phyloP scores from a whole-genome alignment of 768 basidiomycete species.

The Boletus speciosus region DNA sequence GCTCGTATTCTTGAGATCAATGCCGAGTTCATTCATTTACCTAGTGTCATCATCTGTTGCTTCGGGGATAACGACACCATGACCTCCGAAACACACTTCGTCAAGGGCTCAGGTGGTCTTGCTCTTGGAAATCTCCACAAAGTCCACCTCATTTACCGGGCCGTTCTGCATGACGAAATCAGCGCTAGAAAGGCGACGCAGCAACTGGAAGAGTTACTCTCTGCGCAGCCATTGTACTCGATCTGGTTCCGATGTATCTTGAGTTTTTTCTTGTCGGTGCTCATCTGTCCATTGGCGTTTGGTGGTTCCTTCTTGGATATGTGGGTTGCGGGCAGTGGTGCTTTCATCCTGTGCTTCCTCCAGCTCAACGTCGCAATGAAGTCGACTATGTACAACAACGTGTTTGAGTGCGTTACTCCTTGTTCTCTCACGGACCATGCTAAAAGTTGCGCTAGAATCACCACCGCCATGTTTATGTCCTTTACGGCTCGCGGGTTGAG shows the following conservation, averaged over 20 bases:
- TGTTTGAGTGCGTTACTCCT: slow-evolving; percentile 66
- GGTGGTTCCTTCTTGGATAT: slow-evolving; percentile 83
- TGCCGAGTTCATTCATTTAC: slow-evolving; percentile 87
- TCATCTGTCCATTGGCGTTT: slow-evolving; percentile 84
- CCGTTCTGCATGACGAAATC: slow-evolving; percentile 89
- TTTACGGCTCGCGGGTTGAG: slow-evolving; percentile 80
- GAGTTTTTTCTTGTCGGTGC: slow-evolving; percentile 65
- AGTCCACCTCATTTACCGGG: slow-evolving; percentile 80
- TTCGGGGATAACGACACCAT: slow-evolving; percentile 90
- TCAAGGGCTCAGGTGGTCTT: slow-evolving; percentile 74
- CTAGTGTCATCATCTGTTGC: slow-evolving; percentile 77
- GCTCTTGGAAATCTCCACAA: slow-evolving; percentile 82
- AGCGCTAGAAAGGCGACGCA: slow-evolving; percentile 73
- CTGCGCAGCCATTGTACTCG: slow-evolving; percentile 61
- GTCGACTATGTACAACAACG: slow-evolving; percentile 81
- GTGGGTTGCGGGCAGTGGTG: slow-evolving; percentile 73
- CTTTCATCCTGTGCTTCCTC: slow-evolving; percentile 63
- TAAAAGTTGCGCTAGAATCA: slow-evolving; percentile 53
- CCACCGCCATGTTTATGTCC: slow-evolving; percentile 76
- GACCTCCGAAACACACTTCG: slow-evolving; percentile 84
- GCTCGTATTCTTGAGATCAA: slow-evolving; percentile 87
- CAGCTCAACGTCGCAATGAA: slow-evolving; percentile 73
- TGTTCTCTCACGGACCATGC: background rate
- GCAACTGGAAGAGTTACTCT: slow-evolving; percentile 60
- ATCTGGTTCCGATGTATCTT: slow-evolving; percentile 59